phyloP scores from a whole-genome alignment of 179 eudicot genomes.

The Carnegiea gigantea region DNA sequence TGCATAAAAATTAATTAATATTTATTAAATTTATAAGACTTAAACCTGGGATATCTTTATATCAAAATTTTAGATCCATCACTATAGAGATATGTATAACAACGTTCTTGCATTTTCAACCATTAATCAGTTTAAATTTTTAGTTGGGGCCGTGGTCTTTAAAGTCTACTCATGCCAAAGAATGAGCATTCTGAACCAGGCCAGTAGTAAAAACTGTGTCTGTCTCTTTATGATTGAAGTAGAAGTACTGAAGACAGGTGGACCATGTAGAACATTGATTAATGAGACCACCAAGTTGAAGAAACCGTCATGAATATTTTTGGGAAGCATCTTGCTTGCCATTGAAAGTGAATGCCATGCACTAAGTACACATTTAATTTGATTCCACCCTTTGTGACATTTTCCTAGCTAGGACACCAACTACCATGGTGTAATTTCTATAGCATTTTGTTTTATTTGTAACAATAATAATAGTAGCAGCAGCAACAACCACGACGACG shows the following conservation, averaged over 20 bases:
- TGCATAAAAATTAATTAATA: no score
- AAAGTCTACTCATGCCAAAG: no score
- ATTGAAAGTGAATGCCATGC: background rate
- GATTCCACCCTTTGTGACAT: background rate
- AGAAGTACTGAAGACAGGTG: background rate
- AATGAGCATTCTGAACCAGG: background rate
- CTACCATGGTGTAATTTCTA: background rate
- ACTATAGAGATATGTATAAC: no score
- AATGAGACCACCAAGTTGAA: background rate
- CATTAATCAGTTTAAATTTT: background rate
- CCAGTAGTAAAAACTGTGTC: background rate
- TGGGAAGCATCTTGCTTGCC: background rate
- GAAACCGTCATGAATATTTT: background rate
- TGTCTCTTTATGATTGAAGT: background rate
- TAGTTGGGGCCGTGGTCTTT: background rate
- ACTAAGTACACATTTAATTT: background rate
- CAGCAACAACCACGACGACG: no score
- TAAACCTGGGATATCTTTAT: no score
- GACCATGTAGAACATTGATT: background rate
- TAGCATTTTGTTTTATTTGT: no score
- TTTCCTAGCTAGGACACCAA: background rate
- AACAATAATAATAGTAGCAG: no score
- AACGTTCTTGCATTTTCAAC: no score
- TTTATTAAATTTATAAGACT: no score
- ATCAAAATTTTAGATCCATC: no score